Percentiles rank a stretch among this genome's conserved stretches.
phyloP scores from a whole-genome alignment of 192 early-diverging fungal species.

The Rhizoclosmatium globosum region DNA sequence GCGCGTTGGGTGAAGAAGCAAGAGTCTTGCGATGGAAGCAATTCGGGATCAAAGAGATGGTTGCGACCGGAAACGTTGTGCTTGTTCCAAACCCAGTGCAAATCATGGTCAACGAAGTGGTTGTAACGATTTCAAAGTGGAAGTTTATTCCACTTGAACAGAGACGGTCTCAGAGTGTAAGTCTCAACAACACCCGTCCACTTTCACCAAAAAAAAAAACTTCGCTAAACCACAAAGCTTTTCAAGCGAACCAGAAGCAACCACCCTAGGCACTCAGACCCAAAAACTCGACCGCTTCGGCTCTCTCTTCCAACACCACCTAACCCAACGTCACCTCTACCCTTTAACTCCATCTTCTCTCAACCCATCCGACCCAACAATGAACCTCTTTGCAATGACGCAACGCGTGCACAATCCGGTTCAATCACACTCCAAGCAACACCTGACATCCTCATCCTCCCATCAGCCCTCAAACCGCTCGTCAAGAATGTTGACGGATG shows the following conservation, averaged over 20 bases:
- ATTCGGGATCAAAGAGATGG: constrained; percentile 35
- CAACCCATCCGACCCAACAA: background rate
- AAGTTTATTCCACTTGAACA: constrained; percentile 77
- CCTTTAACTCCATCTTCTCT: constrained; percentile 73
- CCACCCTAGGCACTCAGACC: background rate
- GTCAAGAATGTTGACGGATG: constrained; percentile 77
- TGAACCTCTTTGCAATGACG: constrained; percentile 47
- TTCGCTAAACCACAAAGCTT: background rate
- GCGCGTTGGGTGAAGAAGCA: constrained; percentile 7
- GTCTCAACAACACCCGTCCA: constrained; percentile 36
- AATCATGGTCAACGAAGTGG: constrained; percentile 83
- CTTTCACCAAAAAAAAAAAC: no score
- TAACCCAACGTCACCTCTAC: constrained; percentile 86
- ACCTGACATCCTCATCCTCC: constrained; percentile 87
- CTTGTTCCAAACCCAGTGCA: constrained; percentile 83
- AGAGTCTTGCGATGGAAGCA: constrained; percentile 37
- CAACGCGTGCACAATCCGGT: constrained; percentile 39
- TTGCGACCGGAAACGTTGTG: constrained; percentile 33
- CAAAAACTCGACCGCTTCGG: constrained; percentile 71
- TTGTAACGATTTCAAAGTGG: constrained; percentile 80
- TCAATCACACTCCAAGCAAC: constrained; percentile 64
- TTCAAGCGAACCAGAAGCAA: background rate
- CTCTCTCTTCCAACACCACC: constrained; percentile 76
- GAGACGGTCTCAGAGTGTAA: constrained; percentile 60
- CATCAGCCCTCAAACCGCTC: constrained; percentile 77